Evolutionary conservation across 2,329 filamentous ascomycete species (phyloP).

Genomic region (Phyllosticta ampelicida): DNA sequence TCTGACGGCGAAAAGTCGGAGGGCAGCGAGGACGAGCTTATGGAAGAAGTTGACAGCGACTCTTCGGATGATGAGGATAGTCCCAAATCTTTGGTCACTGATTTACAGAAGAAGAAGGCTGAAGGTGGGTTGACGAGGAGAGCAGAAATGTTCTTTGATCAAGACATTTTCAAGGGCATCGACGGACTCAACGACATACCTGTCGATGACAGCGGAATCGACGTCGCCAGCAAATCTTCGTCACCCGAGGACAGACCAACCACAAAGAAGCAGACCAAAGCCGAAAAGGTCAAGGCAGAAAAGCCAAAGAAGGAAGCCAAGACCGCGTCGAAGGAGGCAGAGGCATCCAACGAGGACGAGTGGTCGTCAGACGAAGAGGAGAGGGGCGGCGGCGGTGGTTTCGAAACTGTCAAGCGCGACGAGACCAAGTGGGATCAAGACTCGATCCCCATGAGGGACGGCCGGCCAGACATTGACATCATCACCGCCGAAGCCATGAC

Average conservation of each 20-base stretch:
- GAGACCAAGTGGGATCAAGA: conserved; percentile 57
- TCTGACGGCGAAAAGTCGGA: conserved; percentile 52
- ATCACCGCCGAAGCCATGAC: conserved; percentile 99
- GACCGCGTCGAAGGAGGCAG: not conserved
- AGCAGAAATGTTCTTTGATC: conserved; percentile 82
- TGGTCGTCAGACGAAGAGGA: conserved; percentile 23
- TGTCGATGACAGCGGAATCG: conserved; percentile 32
- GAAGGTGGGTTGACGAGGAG: conserved; percentile 64
- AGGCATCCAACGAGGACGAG: conserved; percentile 15
- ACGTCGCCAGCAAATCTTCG: conserved; percentile 23
- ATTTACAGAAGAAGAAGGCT: conserved; percentile 47
- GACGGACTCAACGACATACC: conserved; percentile 47
- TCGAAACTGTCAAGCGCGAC: conserved; percentile 51
- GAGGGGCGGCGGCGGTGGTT: conserved; percentile 27
- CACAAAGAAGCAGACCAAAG: conserved; percentile 13
- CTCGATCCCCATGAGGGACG: conserved; percentile 52
- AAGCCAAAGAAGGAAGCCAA: conserved; percentile 11
- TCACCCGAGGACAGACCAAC: conserved; percentile 14
- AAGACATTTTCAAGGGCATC: conserved; percentile 86
- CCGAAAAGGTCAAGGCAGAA: conserved; percentile 12
- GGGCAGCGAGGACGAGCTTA: conserved; percentile 45
- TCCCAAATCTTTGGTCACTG: conserved; percentile 47
- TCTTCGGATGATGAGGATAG: conserved; percentile 47
- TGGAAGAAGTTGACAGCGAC: conserved; percentile 51
- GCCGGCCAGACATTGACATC: conserved; percentile 79